Evolutionary conservation across 495 filamentous ascomycete genomes (phyloP), one percentile per base, ranked within the genome.

Genomic region (Podospora pseudopauciseta): DNA sequence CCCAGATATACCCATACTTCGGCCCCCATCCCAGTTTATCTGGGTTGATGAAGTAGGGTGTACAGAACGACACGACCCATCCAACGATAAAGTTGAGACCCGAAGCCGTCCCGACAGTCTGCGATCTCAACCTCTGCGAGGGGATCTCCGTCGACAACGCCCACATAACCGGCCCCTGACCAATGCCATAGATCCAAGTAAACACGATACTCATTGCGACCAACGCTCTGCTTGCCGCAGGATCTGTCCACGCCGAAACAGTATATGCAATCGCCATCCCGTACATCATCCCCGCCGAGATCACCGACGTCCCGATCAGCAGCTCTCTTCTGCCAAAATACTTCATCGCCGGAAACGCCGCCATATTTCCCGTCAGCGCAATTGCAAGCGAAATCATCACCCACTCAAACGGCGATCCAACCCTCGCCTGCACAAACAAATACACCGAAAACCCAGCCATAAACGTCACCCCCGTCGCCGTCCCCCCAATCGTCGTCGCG

Each of bases 1-100:
- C 80, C 83, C 84, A 85, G 61, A 86, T 84, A 66, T 86, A 86
- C 0, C 81, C 80, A 64, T 86, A 85, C 67, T 80, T 80, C 4
- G 82, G 80, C 0, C 80, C 80, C 82, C 82, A 85, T 68, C 82
- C 80, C 9, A 85, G 70, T 23, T 81, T 72, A 15, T 79, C 75
- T 0, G 82, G 81, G 65, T 85, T 84, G 69, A 85, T 83, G 62
- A 85, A 85, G 65, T 84, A 85, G 4, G 82, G 80, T 2, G 80
- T 75, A 65, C 73, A 81, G 73, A 83, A 85, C 1, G 76, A 72
- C 3, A 73, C 75, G 7, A 82, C 64, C 82, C 82, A 85, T 3
- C 74, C 78, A 44, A 82, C 73, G 44, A 85, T 65, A 53, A 81
- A 85, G 9, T 80, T 80, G 28, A 86, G 60, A 18, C 80, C 80